Evolutionary conservation across 2,329 filamentous ascomycete species (phyloP), one percentile per base, ranked within the genome.

Genomic region (Pseudocercospora musae): DNA sequence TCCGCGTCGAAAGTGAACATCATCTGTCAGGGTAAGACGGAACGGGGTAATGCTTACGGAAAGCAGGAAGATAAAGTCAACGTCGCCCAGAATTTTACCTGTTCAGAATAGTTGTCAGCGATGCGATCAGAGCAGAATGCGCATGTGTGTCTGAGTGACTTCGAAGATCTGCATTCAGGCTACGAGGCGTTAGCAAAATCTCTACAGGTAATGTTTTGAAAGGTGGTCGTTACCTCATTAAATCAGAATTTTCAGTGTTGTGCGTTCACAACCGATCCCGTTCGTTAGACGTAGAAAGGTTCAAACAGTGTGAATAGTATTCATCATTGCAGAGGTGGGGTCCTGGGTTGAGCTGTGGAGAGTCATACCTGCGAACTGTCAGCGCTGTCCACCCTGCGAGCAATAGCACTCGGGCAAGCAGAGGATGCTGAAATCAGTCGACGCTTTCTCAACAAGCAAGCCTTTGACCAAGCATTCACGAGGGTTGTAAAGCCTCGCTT

Each of bases 261-360:
- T 81, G 62, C 63, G 83, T 84, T 87, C 85, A 87, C 82, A 70
- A 77, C 81, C 71, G 75, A 77, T 61, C 70, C 71, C 73, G 73
- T 72, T 79, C 78, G 77, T 80, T 81, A 81, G 77, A 76, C 74
- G 75, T 77, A 40, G 75, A 76, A 77, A 77, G 77, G 81, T 79
- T 88, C 85, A 86, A 86, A 87, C 85, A 88, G 85, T 87, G 85
- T 88, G 85, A 88, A 88, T 88, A 87, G 80, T 67, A 79, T 83
- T 87, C 85, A 87, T 87, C 85, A 87, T 87, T 69, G 75, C 77
- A 79, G 70, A 66, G 74, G 25, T 23, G n/a, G 40, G 27, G 52
- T 37, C 53, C 37, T 21, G 11, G n/a, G n/a, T 15, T 18, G 11
- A 33, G 52, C 31, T 54, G 52, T 4, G 11, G 29, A 25, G 21